Percentiles rank a stretch among this genome's conserved stretches.
Conservation (phyloP, 2,329 filamentous ascomycete species). For the Coniochaeta prunicola region DNA sequence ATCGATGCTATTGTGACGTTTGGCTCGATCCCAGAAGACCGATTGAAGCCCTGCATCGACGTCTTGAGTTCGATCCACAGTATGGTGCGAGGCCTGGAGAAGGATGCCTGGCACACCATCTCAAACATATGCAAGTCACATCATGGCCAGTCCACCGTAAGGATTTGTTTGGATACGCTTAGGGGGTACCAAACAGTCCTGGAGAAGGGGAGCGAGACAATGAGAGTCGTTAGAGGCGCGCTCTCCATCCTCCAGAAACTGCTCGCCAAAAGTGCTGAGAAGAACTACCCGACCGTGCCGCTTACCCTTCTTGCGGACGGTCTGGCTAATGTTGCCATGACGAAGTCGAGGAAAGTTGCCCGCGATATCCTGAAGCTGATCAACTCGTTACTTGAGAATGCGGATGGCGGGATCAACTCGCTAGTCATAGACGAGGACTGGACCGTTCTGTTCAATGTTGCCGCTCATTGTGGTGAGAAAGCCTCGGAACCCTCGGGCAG, state of each 20-base stretch:
- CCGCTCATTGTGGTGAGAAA: conserved; percentile 43
- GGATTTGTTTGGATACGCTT: conserved; percentile 56
- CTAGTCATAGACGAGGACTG: conserved; percentile 60
- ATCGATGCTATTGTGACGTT: conserved; percentile 67
- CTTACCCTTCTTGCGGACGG: conserved; percentile 53
- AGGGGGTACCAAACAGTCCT: conserved; percentile 30
- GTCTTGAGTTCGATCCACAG: conserved; percentile 67
- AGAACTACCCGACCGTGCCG: conserved; percentile 53
- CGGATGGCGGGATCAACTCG: conserved; percentile 43
- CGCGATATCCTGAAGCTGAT: conserved; percentile 42
- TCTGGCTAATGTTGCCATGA: conserved; percentile 41
- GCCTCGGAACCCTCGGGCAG: conserved; percentile 12
- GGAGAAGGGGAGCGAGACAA: conserved; percentile 38
- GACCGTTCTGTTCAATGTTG: conserved; percentile 52
- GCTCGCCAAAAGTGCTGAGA: conserved; percentile 49
- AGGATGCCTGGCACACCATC: conserved; percentile 63
- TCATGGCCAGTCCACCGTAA: conserved; percentile 62
- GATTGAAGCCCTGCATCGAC: conserved; percentile 59
- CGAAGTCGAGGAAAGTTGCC: conserved; percentile 37
- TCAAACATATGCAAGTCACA: conserved; percentile 67
- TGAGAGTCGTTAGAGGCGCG: conserved; percentile 53
- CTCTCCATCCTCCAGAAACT: conserved; percentile 57
- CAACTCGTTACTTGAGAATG: conserved; percentile 48
- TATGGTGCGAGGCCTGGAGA: conserved; percentile 52
- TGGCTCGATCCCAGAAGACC: conserved; percentile 56